Conservation (phyloP, 1,139 yeast genomes). For the Kurtzmaniella quercitrusa region DNA sequence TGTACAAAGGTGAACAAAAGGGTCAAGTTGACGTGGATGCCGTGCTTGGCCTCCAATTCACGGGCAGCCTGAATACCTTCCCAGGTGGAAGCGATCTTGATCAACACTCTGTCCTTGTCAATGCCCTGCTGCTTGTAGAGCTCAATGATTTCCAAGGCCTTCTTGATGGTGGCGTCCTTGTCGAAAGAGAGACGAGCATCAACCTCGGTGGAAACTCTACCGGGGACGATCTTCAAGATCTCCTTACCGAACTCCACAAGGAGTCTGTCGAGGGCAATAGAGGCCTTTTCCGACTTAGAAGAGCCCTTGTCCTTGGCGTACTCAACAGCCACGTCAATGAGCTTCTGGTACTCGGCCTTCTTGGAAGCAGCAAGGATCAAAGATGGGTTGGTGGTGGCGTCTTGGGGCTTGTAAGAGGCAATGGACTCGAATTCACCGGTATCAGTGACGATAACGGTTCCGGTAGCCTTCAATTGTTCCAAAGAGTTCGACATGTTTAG, state of each 20-base stretch:
- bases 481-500: constrained; percentile 51
- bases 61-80: constrained; percentile 99
- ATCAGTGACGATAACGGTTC: constrained; percentile 95
- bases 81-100: constrained; percentile 97
- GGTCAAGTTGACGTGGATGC: constrained; percentile 93
- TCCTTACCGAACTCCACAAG: constrained; percentile 95
- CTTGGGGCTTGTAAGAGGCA: constrained; percentile 98
- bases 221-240: constrained; percentile 93
- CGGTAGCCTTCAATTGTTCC: constrained; percentile 91
- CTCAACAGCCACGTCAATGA: constrained; percentile 86
- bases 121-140: constrained; percentile 84
- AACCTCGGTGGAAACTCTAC: constrained; percentile 98
- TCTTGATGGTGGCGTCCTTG: constrained; percentile 86
- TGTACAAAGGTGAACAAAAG: constrained; percentile 91
- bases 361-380: constrained; percentile 93
- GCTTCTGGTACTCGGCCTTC: constrained; percentile 81
- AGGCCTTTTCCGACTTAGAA: constrained; percentile 58
- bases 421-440: constrained; percentile 98
- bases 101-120: constrained; percentile 81
- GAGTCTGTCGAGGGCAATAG: constrained; percentile 83
- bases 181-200: constrained; percentile 97
- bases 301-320: constrained; percentile 72
- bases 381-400: constrained; percentile 98
- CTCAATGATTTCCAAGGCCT: constrained; percentile 84
- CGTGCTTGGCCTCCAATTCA: constrained; percentile 87